phyloP scores from a whole-genome alignment of 2,329 filamentous ascomycete genomes.

The Fusarium chuoi region DNA sequence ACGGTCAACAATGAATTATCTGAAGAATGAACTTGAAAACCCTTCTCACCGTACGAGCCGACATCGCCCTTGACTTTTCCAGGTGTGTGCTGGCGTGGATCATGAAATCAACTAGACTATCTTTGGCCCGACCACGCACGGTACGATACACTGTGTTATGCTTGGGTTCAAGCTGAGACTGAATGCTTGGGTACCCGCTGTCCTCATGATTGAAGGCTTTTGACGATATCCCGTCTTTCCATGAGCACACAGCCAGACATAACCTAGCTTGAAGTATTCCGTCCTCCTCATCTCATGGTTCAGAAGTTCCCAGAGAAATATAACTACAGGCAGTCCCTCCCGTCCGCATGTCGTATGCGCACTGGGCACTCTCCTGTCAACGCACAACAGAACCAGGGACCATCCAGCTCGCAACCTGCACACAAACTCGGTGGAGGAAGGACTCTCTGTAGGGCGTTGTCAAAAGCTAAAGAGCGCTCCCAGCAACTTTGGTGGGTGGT shows the following conservation, averaged over 20 bases:
- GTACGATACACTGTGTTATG: conserved; percentile 32
- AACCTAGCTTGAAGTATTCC: conserved; percentile 22
- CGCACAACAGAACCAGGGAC: conserved; percentile 41
- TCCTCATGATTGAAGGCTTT: background rate
- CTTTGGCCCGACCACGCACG: conserved; percentile 2
- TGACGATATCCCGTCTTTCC: conserved; percentile 28
- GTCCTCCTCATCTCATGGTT: conserved; percentile 22
- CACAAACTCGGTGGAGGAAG: conserved; percentile 42
- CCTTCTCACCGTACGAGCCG: conserved; percentile 24
- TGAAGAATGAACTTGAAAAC: background rate
- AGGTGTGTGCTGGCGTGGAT: conserved; percentile 27
- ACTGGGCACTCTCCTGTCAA: conserved; percentile 44
- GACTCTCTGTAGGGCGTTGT: conserved; percentile 31
- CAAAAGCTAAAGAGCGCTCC: conserved; percentile 24
- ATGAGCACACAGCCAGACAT: background rate
- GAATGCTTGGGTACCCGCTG: conserved; percentile 1
- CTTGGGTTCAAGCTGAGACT: conserved; percentile 26
- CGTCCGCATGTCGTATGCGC: conserved; percentile 42
- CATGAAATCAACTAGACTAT: conserved; percentile 19
- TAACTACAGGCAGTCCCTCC: conserved; percentile 1
- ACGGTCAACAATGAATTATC: background rate
- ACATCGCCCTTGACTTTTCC: conserved; percentile 29
- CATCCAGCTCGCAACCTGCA: conserved; percentile 34
- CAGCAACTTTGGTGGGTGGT: conserved; percentile 38
- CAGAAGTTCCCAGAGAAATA: conserved; percentile 10